Base-by-base conservation (phyloP, 108 stramenopile genomes). In the Epithemia pelagica region DNA sequence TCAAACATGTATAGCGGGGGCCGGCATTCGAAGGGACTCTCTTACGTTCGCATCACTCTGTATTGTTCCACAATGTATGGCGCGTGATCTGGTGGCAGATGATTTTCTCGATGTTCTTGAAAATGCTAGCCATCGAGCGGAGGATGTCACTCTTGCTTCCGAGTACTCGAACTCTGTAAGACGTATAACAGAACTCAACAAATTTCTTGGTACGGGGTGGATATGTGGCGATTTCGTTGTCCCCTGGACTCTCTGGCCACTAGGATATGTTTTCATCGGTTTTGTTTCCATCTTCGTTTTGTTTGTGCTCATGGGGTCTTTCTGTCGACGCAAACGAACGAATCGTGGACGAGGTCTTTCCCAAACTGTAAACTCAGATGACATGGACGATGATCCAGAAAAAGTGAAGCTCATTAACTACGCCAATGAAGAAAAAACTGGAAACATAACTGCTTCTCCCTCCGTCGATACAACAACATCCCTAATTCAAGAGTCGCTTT, bases 21-120 rank as follows among this genome's bases (percentile, higher is more conserved):
- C 74, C 1, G 77, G 77, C 15, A 68, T 68, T 15, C 58, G 56
- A 28, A 67, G 81, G 7, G 81, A 75, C 54, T 78, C 77, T 0
- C 28, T 83, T 32, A 75, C 67, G n/a, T 79, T 83, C 73, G 82
- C 82, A 2, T 71, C 75, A 0, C 72, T 61, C 2, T 83, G 82
- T 52, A 65, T 83, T 54, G 66, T 71, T 18, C 58, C 67, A 18
- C 67, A 74, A 32, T 83, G 82, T 56, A 31, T 30, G n/a, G 82
- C 82, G 1, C 1, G 5, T 18, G 82, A 83, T 62, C 30, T 83
- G 24, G 52, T 54, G 2, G 70, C 78, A 26, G 15, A 58, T 58
- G 78, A 83, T 59, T 79, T 79, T 58, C 20, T 67, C 0, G 71
- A 37, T 56, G 58, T 54, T 27, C 28, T 83, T 19, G 55, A 37